Evolutionary conservation across 1,284 basidiomycete genomes (phyloP), one percentile per base, ranked within the genome.

Genomic region (Microbotryum violaceum): DNA sequence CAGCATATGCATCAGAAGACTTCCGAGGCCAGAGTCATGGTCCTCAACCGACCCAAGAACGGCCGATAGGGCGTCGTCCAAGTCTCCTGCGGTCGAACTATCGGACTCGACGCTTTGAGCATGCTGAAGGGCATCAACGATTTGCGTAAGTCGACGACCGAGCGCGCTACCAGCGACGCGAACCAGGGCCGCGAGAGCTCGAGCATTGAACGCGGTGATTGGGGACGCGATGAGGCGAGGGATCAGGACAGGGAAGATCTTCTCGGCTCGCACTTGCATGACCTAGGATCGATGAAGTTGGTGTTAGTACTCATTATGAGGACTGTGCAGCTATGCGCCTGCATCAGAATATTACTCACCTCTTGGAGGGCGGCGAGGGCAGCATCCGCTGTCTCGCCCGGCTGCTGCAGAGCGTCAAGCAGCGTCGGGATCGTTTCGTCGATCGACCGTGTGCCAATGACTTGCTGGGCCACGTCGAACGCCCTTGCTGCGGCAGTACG

Each of bases 201-300:
- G 84, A n/a, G 90, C 91, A 73, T 98, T 97, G 85, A 97, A 97
- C 4, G 88, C 85, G 3, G 90, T 87, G 82, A 98, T 93, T 0
- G 94, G 94, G 45, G 83, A 83, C 6, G 86, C 84, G 46, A 89
- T 92, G 65, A 98, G 81, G 7, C 92, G 93, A 0, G 94, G 96
- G 56, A 98, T 90, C 58, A 98, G 79, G n/a, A 96, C 89, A 0
- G 96, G 96, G 88, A 98, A 97, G 55, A 99, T 93, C 16, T 89
- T 92, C 51, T 86, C 82, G 14, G 92, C 89, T 56, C 91, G 88
- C 71, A 93, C 88, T 57, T 67, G 63, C 72, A 74, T 73, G 54
- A 69, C 67, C 65, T 67, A 56, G 4, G 12, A 5, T n/a, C 12
- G n/a, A 23, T 10, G 27, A 49, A 49, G 20, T 14, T 49, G 14